Conservation (phyloP, 164 flowering plant species). For the Magnolia kwangsiensis region DNA sequence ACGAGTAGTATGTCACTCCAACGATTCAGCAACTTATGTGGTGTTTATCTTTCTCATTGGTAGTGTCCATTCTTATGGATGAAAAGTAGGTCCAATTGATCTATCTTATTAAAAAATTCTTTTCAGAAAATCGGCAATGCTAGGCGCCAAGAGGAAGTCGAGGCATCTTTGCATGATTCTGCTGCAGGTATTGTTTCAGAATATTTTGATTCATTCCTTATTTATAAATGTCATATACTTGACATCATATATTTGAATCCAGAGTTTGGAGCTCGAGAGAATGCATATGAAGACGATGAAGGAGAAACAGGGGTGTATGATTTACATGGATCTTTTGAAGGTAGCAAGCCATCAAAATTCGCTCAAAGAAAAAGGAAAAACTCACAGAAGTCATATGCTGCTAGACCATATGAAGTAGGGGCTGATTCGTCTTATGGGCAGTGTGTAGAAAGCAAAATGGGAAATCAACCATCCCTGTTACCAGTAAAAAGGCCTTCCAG, state of each 20-base stretch:
- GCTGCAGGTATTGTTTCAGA: slow-evolving; percentile 48
- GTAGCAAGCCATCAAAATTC: slow-evolving; percentile 47
- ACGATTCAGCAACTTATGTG: too few relatives aligned
- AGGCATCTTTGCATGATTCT: slow-evolving; percentile 54
- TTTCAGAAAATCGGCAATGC: slow-evolving; percentile 59
- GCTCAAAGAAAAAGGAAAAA: slow-evolving; percentile 56
- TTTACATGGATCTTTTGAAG: slow-evolving; percentile 52
- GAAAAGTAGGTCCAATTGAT: not conserved
- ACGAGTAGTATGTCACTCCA: too few relatives aligned
- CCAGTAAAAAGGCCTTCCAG: slow-evolving; percentile 63
- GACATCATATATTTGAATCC: slow-evolving; percentile 12
- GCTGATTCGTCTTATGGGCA: slow-evolving; percentile 50
- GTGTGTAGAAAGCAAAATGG: slow-evolving; percentile 35
- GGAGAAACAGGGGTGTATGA: slow-evolving; percentile 64
- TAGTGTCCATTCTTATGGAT: too few relatives aligned
- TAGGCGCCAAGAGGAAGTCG: slow-evolving; percentile 64
- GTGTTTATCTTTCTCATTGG: too few relatives aligned
- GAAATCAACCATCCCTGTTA: slow-evolving; percentile 38
- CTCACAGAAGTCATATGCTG: slow-evolving; percentile 32
- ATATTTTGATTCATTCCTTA: not conserved
- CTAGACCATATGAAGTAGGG: slow-evolving; percentile 52
- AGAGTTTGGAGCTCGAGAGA: slow-evolving; percentile 55
- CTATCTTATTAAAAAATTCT: not conserved
- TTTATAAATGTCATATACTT: slow-evolving; percentile 5
- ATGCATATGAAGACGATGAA: slow-evolving; percentile 70